A percentile compares a stretch with the other conserved stretches of the same genome.
These are phyloP conservation scores for Coemansia biformis DNA, from an alignment of 192 early-diverging fungal genomes.

Conservation along the genomic window DNA sequence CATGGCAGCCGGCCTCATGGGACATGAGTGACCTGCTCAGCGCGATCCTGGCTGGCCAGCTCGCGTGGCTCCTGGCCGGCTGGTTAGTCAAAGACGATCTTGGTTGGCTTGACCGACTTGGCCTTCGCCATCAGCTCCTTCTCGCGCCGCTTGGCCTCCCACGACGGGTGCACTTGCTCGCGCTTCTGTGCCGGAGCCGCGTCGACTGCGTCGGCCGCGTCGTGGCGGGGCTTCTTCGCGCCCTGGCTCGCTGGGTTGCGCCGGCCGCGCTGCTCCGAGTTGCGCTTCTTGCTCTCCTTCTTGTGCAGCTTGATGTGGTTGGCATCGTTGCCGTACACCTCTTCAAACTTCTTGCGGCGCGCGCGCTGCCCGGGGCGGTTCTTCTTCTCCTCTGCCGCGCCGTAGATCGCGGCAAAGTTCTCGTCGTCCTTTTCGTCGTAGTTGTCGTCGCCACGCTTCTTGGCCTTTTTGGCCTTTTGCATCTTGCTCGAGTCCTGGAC, in stretches of 20 bases:
- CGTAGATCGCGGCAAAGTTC: slow-evolving; percentile 54
- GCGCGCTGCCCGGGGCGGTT: slow-evolving; percentile 57
- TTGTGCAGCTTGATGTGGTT: slow-evolving; percentile 53
- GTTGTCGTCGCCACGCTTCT: slow-evolving; percentile 14
- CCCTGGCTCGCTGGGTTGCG: no score
- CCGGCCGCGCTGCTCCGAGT: not conserved
- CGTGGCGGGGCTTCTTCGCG: not conserved
- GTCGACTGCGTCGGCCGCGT: slow-evolving; percentile 15
- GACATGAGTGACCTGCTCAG: no score
- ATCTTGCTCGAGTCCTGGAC: slow-evolving; percentile 1
- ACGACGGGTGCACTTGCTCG: slow-evolving; percentile 33
- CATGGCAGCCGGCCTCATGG: no score
- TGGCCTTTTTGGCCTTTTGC: slow-evolving; percentile 14
- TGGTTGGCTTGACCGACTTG: slow-evolving; percentile 49
- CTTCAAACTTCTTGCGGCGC: slow-evolving; percentile 45
- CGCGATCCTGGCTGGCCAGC: no score
- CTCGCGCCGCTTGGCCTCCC: slow-evolving; percentile 47
- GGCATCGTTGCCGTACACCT: slow-evolving; percentile 53
- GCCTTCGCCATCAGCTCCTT: slow-evolving; percentile 43
- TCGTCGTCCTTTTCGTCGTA: slow-evolving; percentile 37
- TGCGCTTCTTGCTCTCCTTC: slow-evolving; percentile 41
- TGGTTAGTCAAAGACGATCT: slow-evolving; percentile 45
- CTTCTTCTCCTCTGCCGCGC: slow-evolving; percentile 33
- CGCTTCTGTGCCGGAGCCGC: slow-evolving; percentile 3
- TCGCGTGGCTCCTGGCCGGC: no score